Percentiles rank a stretch among this genome's conserved stretches.
Conservation (phyloP, 192 early-diverging fungal genomes). For the Coemansia sp. region DNA sequence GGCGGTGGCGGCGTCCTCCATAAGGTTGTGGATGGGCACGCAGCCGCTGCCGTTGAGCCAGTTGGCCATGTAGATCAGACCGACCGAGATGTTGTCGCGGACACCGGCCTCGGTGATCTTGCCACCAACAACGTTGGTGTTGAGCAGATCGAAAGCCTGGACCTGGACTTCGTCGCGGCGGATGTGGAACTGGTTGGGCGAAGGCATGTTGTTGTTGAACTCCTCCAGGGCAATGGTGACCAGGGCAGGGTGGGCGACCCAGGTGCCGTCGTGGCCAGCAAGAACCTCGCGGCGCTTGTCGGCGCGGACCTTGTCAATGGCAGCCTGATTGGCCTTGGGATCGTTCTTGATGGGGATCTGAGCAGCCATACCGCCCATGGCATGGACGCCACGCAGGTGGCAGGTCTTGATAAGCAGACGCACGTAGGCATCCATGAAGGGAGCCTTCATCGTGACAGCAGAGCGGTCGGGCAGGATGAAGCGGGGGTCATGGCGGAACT, state of each 20-base stretch:
- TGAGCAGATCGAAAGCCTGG: constrained; percentile 78
- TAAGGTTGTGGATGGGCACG: constrained; percentile 96
- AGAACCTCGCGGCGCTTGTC: constrained; percentile 96
- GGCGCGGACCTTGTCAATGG: constrained; percentile 89
- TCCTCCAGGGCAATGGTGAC: constrained; percentile 86
- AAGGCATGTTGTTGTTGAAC: constrained; percentile 95
- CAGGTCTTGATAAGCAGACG: constrained; percentile 97
- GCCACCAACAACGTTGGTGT: constrained; percentile 69
- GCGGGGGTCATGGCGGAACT: constrained; percentile 85
- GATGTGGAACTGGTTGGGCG: constrained; percentile 92
- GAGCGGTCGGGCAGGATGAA: constrained; percentile 90
- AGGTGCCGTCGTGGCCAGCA: constrained; percentile 93
- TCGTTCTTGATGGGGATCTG: constrained; percentile 99
- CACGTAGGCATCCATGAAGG: constrained; percentile 99
- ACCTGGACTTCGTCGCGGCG: constrained; percentile 91
- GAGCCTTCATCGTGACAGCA: constrained; percentile 91
- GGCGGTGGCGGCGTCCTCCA: constrained; percentile 98
- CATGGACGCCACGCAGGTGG: constrained; percentile 97
- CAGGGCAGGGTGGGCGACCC: constrained; percentile 97
- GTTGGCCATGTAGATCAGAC: constrained; percentile 91
- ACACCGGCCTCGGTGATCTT: constrained; percentile 89
- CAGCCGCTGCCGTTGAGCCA: constrained; percentile 95
- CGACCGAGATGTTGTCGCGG: constrained; percentile 90
- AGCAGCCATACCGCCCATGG: constrained; percentile 99
- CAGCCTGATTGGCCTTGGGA: constrained; percentile 82